A percentile compares a stretch with the other conserved stretches of the same genome.
Evolutionary conservation across 257 asterid species (phyloP).

Genomic region (Solanum lycopersicoides): DNA sequence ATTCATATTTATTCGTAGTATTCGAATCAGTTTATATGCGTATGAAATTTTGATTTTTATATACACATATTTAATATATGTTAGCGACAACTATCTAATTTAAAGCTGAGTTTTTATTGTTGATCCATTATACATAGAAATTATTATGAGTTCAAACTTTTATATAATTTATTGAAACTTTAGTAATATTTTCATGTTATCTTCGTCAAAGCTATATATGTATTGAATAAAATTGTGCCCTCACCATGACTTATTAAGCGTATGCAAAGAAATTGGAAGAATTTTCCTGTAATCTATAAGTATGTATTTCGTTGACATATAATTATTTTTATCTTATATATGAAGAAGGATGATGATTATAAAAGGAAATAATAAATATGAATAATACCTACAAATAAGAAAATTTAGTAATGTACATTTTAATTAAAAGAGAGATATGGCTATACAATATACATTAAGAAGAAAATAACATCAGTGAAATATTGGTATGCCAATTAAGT

Average conservation of each 20-base stretch:
- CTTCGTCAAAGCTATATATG: not conserved
- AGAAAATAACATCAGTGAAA: not conserved
- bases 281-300: too few relatives aligned
- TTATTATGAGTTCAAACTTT: not conserved
- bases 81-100: not conserved
- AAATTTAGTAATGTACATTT: not conserved
- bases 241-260: not conserved
- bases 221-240: not conserved
- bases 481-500: not conserved
- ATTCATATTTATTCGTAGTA: not conserved
- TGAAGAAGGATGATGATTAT: too few relatives aligned
- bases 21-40: not conserved
- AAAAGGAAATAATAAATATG: not conserved
- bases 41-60: not conserved
- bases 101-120: not conserved
- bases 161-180: not conserved
- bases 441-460: too few relatives aligned
- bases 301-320: too few relatives aligned
- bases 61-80: not conserved
- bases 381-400: not conserved
- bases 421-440: not conserved
- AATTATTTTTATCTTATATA: too few relatives aligned
- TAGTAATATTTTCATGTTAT: not conserved
- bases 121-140: not conserved
- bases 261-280: not conserved